Evolutionary conservation across 2,329 filamentous ascomycete species (phyloP).

Genomic region (Penicillium brevicompactum): DNA sequence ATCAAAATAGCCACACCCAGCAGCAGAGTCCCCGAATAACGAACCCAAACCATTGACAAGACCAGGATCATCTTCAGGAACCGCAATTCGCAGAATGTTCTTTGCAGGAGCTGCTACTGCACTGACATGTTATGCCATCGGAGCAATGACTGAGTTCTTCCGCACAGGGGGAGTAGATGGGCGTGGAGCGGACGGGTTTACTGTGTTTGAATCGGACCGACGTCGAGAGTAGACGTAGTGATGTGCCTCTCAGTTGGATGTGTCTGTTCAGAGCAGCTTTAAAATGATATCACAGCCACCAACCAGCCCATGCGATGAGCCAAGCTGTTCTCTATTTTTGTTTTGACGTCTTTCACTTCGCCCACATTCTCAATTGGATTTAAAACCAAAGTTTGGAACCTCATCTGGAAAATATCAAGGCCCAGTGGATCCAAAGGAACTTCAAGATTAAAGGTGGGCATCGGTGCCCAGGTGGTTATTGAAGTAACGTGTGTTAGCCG

Average conservation of each 20-base stretch:
- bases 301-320: no score
- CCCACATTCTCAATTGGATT: no score
- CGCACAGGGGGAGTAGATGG: constrained; percentile 44
- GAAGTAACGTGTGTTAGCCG: no score
- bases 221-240: constrained; percentile 19
- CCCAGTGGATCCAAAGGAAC: no score
- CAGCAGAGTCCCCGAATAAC: neutral
- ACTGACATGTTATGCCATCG: constrained; percentile 44
- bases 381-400: no score
- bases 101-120: constrained; percentile 38
- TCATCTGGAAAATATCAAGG: no score
- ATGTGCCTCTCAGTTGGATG: no score
- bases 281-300: neutral
- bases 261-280: neutral
- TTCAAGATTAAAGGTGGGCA: no score
- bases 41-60: constrained; percentile 1
- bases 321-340: no score
- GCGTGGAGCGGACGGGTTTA: constrained; percentile 41
- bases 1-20: constrained; percentile 22
- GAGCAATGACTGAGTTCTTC: constrained; percentile 45
- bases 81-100: constrained; percentile 35
- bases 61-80: constrained; percentile 17
- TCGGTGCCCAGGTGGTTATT: neutral
- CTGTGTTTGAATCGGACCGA: constrained; percentile 40
- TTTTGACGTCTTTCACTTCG: no score